phyloP scores from a whole-genome alignment of 441 rosid genomes.

The Populus hybrid region DNA sequence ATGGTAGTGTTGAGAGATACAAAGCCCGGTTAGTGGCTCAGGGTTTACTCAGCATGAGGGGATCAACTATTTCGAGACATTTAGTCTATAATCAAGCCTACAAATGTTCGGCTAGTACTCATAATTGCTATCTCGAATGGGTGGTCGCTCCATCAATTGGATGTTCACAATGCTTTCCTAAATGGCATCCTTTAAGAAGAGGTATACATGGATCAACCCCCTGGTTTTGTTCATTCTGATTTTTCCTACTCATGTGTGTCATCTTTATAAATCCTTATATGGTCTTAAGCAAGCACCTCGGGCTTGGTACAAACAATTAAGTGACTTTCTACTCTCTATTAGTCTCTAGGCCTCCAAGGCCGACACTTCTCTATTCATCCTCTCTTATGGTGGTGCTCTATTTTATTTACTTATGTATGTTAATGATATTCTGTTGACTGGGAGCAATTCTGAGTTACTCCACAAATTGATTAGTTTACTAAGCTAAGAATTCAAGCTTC shows the following conservation, averaged over 20 bases:
- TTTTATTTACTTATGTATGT: not conserved
- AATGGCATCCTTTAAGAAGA: not conserved
- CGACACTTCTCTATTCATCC: not conserved
- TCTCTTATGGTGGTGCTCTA: not conserved
- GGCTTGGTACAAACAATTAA: not conserved
- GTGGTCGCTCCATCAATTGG: no score
- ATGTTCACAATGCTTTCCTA: not conserved
- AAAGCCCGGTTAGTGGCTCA: not conserved
- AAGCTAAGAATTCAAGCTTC: not conserved
- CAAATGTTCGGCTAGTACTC: not conserved
- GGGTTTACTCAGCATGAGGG: not conserved
- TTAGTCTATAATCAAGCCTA: not conserved
- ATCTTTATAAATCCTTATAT: not conserved
- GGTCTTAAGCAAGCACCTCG: not conserved
- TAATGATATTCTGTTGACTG: not conserved
- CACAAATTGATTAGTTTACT: no score
- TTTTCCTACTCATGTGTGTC: not conserved
- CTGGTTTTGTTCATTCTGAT: no score
- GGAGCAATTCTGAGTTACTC: not conserved
- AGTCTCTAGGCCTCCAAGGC: not conserved
- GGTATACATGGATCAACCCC: no score
- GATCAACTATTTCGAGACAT: not conserved
- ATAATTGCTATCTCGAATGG: not conserved
- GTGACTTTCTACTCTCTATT: not conserved
- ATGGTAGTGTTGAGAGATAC: not conserved